Evolutionary conservation across 768 basidiomycete species (phyloP).

Genomic region (Clitopilus hobsonii): DNA sequence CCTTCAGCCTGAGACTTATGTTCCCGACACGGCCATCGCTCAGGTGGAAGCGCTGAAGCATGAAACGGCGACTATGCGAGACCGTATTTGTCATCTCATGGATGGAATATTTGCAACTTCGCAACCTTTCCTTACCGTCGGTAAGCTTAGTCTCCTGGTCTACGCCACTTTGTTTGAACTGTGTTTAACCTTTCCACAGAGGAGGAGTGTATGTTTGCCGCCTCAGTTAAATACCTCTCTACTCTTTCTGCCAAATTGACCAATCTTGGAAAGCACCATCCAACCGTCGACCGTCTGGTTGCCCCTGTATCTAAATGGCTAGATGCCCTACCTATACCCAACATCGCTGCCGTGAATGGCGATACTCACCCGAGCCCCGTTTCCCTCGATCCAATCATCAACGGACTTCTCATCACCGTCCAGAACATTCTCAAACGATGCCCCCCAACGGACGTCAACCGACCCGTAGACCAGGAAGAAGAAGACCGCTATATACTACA

Average conservation of each 20-base stretch:
- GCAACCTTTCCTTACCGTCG: no score
- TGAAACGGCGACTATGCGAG: conserved; percentile 22
- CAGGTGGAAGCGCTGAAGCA: conserved; percentile 18
- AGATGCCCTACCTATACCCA: conserved; percentile 13
- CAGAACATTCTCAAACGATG: conserved; percentile 52
- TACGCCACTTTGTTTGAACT: no score
- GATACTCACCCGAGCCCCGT: no score
- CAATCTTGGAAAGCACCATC: no score
- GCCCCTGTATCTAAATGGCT: no score
- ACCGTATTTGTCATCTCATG: conserved; percentile 14
- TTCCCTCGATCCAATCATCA: conserved; percentile 37
- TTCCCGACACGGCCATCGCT: conserved; percentile 18
- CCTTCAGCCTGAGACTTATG: conserved; percentile 20
- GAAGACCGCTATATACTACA: conserved; percentile 42
- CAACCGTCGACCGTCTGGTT: no score
- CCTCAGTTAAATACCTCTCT: no score
- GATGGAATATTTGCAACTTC: no score
- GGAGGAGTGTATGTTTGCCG: no score
- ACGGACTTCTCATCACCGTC: conserved; percentile 57
- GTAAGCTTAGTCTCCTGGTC: no score
- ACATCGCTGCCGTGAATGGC: neutral
- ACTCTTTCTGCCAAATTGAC: no score
- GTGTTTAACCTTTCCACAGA: no score
- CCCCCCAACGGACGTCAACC: conserved; percentile 21
- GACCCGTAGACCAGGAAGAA: conserved; percentile 26